Conservation (phyloP, 2,329 filamentous ascomycete species). For the Amesomyces nigricolor region DNA sequence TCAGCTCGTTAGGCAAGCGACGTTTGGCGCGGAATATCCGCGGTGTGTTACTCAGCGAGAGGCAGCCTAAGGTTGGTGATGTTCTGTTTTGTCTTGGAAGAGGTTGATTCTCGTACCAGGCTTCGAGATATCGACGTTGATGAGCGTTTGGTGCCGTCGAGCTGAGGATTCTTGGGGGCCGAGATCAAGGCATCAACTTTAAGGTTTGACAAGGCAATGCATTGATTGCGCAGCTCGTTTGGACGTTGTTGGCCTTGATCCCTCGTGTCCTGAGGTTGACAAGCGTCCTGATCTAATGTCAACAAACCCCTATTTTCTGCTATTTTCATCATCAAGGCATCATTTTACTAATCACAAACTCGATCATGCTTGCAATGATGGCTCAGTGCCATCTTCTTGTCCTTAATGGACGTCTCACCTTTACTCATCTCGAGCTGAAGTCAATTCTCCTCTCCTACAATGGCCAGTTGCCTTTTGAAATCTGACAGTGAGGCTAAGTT, state of each 20-base stretch:
- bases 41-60: slow-evolving; percentile 4
- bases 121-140: too few species aligned
- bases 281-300: too few species aligned
- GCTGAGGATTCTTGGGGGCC: slow-evolving; percentile 1
- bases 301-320: too few species aligned
- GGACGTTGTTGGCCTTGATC: too few species aligned
- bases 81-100: background rate
- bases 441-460: background rate
- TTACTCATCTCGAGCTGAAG: background rate
- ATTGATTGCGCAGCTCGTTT: slow-evolving; percentile 4
- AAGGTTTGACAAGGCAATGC: background rate
- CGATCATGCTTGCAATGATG: background rate
- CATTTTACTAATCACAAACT: background rate
- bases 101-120: background rate
- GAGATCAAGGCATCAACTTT: background rate
- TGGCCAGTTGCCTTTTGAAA: background rate
- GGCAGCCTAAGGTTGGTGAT: too few species aligned
- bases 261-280: too few species aligned
- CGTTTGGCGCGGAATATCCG: background rate
- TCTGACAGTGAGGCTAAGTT: too few species aligned
- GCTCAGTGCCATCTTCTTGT: too few species aligned
- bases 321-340: background rate
- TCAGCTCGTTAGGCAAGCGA: background rate
- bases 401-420: too few species aligned
- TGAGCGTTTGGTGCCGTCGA: background rate